phyloP scores from a whole-genome alignment of 2,329 filamentous ascomycete species.

The Xylaria multiplex region DNA sequence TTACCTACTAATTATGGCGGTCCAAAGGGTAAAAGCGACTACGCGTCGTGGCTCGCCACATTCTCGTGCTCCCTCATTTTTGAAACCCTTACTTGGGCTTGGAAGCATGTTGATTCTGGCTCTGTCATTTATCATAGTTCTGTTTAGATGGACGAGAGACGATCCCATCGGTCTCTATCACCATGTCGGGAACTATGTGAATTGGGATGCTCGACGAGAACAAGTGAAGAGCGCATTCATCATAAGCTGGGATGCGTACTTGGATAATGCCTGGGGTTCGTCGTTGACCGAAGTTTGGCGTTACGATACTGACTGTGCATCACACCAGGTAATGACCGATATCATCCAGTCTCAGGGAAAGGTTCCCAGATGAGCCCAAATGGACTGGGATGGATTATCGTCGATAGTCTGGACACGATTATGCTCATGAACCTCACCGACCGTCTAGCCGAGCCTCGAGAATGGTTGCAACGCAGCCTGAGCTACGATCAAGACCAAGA shows the following conservation, averaged over 20 bases:
- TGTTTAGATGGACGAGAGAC: constrained; percentile 25
- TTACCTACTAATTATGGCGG: neutral
- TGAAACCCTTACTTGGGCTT: constrained; percentile 1
- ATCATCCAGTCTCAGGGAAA: constrained; percentile 78
- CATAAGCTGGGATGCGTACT: constrained; percentile 90
- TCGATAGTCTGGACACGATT: constrained; percentile 92
- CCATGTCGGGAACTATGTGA: constrained; percentile 21
- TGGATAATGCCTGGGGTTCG: constrained; percentile 89
- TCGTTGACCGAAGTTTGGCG: neutral
- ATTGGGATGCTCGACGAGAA: constrained; percentile 36
- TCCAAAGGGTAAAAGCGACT: neutral
- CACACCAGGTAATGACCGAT: constrained; percentile 78
- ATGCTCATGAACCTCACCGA: constrained; percentile 97
- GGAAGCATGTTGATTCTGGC: neutral
- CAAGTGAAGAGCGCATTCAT: constrained; percentile 73
- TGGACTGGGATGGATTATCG: constrained; percentile 95
- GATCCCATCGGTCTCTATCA: constrained; percentile 35
- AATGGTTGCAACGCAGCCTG: constrained; percentile 84
- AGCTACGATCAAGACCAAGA: constrained; percentile 91
- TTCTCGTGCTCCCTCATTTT: neutral
- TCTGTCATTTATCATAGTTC: neutral
- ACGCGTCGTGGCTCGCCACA: neutral
- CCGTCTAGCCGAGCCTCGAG: constrained; percentile 79
- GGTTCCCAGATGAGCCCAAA: constrained; percentile 84
- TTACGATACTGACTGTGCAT: constrained; percentile 44